phyloP scores from a whole-genome alignment of 2,329 filamentous ascomycete genomes.

The Fusarium nisikadoi region DNA sequence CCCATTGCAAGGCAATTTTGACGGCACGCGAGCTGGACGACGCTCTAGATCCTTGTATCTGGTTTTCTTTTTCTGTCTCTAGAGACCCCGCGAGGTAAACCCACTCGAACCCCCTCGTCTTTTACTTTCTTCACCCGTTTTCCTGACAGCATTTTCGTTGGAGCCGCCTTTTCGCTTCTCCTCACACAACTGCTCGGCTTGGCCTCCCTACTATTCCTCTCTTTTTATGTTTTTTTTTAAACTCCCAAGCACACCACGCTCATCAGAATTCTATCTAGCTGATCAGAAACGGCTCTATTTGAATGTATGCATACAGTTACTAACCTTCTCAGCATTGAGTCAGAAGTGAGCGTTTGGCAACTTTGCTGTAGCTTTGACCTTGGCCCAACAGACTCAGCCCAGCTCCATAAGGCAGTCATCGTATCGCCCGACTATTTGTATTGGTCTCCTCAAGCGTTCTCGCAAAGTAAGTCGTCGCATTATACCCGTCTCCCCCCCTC shows the following conservation, averaged over 20 bases:
- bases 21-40: conserved; percentile 51
- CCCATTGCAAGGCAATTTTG: conserved; percentile 55
- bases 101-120: conserved; percentile 36
- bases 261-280: conserved; percentile 2
- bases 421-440: conserved; percentile 34
- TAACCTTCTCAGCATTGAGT: conserved; percentile 34
- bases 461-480: conserved; percentile 32
- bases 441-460: conserved; percentile 18
- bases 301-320: conserved; percentile 36
- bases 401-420: conserved; percentile 15
- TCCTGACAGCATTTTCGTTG: conserved; percentile 33
- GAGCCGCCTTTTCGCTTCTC: conserved; percentile 37
- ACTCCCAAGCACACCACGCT: conserved; percentile 5
- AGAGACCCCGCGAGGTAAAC: conserved; percentile 46
- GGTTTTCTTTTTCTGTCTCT: conserved; percentile 32
- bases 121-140: conserved; percentile 31
- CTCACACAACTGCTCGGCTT: conserved; percentile 30
- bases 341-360: conserved; percentile 35
- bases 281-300: conserved; percentile 30
- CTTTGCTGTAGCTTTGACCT: conserved; percentile 29
- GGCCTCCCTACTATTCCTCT: conserved; percentile 4
- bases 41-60: conserved; percentile 43
- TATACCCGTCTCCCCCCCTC: conserved; percentile 4
- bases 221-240: neutral
- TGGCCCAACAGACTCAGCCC: conserved; percentile 20